phyloP scores from a whole-genome alignment of 2,329 filamentous ascomycete genomes.

The Lojkania enalia region DNA sequence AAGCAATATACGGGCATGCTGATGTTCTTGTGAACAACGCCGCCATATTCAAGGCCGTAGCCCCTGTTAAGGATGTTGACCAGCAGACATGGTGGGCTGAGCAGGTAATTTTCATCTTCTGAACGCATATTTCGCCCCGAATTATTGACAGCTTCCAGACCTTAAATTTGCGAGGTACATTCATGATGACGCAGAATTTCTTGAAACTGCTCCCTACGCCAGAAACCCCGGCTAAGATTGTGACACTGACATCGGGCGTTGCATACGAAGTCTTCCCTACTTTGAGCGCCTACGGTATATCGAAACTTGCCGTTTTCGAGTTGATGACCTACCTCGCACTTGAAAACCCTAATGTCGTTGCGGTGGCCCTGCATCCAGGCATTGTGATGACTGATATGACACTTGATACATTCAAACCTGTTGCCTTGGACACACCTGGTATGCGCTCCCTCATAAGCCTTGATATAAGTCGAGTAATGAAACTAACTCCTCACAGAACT shows the following conservation, averaged over 20 bases:
- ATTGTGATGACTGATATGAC: slow-evolving; percentile 22
- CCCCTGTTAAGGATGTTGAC: neutral
- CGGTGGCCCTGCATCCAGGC: slow-evolving; percentile 24
- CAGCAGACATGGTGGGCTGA: neutral
- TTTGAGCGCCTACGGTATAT: slow-evolving; percentile 21
- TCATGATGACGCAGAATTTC: slow-evolving; percentile 38
- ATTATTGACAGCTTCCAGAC: neutral
- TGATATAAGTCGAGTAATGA: too few relatives aligned
- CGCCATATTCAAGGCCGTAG: neutral
- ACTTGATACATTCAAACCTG: slow-evolving; percentile 14
- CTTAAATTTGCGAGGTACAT: slow-evolving; percentile 41
- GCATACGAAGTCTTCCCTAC: slow-evolving; percentile 18
- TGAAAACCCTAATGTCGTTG: slow-evolving; percentile 25
- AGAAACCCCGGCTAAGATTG: slow-evolving; percentile 26
- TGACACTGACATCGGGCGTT: slow-evolving; percentile 20
- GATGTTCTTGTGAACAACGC: slow-evolving; percentile 4
- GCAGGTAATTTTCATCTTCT: neutral
- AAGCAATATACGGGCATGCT: neutral
- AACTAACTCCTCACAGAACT: slow-evolving; percentile 14
- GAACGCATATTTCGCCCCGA: neutral
- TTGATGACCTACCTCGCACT: slow-evolving; percentile 24
- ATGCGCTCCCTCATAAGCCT: neutral
- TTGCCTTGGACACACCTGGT: slow-evolving; percentile 22
- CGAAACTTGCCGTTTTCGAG: slow-evolving; percentile 22
- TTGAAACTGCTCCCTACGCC: slow-evolving; percentile 25